A percentile compares a stretch with the other conserved stretches of the same genome.
phyloP scores from a whole-genome alignment of 768 basidiomycete species.

The Psilocybe cyanescens region DNA sequence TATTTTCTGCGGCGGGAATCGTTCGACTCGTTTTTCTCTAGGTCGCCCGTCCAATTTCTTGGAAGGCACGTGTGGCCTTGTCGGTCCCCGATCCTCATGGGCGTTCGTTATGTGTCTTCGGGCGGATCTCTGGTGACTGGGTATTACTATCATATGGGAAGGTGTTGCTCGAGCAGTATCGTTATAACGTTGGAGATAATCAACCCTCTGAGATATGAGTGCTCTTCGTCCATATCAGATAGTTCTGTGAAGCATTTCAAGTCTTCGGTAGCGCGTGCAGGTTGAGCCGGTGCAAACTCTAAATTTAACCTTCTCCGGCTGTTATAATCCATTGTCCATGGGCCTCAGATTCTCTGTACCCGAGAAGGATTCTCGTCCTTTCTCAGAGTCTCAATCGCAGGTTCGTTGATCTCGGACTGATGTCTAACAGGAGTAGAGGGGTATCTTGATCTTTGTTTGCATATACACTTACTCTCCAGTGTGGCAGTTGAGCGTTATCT shows the following conservation, averaged over 20 bases:
- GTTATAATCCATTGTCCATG: not conserved
- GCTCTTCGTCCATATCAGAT: not conserved
- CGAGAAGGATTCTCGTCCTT: not conserved
- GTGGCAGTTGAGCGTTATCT: not conserved
- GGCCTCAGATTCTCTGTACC: not conserved
- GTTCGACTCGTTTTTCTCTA: no score
- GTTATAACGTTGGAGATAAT: no score
- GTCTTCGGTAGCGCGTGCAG: not conserved
- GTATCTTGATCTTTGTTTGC: not conserved
- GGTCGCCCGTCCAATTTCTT: no score
- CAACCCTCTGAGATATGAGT: no score
- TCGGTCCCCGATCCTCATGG: no score
- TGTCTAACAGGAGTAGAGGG: not conserved
- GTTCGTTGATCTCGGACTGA: slow-evolving; percentile 3
- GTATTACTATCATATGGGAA: no score
- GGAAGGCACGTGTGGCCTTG: no score
- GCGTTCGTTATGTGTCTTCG: no score
- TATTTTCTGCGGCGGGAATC: no score
- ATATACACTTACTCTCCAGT: not conserved
- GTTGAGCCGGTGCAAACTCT: not conserved
- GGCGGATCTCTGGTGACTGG: no score
- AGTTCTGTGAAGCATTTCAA: not conserved
- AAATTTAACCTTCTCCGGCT: not conserved
- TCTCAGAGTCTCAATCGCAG: not conserved
- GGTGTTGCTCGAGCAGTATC: no score